phyloP scores from a whole-genome alignment of 2,329 filamentous ascomycete species.

The Davidsoniella eucalypti region DNA sequence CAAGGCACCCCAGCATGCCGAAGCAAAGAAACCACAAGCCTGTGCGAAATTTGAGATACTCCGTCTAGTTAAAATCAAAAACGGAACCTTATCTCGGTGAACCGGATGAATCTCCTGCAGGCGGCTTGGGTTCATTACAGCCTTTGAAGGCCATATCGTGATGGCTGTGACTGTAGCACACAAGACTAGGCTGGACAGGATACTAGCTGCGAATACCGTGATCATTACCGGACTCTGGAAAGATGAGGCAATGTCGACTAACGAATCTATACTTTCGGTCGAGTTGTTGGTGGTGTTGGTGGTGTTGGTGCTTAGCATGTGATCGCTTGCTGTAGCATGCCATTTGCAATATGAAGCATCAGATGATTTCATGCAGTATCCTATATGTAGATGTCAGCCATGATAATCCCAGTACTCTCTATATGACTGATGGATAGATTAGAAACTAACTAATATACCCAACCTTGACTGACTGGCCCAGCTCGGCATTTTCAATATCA shows the following conservation, averaged over 20 bases:
- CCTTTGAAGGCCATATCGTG: not conserved
- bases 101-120: slow-evolving; percentile 4
- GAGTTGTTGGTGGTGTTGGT: not conserved
- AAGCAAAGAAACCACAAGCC: slow-evolving; percentile 2
- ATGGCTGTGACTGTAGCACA: not conserved
- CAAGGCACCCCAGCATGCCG: slow-evolving; percentile 3
- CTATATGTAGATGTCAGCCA: not conserved
- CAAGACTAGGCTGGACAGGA: not conserved
- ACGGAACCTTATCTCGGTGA: slow-evolving; percentile 3
- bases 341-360: not conserved
- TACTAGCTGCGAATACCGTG: not conserved
- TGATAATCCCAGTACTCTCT: no score
- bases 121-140: not conserved
- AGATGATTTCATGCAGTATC: slow-evolving; percentile 1
- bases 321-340: not conserved
- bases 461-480: slow-evolving; percentile 1
- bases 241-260: not conserved
- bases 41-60: not conserved
- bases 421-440: not conserved
- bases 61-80: slow-evolving; percentile 1
- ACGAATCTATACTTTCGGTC: not conserved
- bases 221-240: slow-evolving; percentile 4
- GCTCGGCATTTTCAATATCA: not conserved
- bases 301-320: not conserved
- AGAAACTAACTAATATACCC: slow-evolving; percentile 2